phyloP scores from a whole-genome alignment of 164 flowering plant genomes.

The Stephania cephalantha region DNA sequence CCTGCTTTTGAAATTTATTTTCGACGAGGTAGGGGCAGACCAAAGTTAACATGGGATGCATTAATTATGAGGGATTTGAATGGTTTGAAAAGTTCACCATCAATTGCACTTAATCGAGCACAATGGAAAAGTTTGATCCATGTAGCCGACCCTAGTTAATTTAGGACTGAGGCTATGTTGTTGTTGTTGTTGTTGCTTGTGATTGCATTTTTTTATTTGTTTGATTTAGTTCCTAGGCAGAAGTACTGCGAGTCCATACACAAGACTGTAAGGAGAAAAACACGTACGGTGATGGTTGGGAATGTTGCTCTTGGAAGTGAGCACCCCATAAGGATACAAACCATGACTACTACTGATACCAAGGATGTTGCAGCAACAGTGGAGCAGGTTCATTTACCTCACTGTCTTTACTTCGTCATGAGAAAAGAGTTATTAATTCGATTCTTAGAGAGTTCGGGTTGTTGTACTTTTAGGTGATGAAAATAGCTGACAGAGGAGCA shows the following conservation, averaged over 20 bases:
- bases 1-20: neutral
- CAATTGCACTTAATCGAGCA: too few relatives aligned
- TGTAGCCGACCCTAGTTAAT: too few relatives aligned
- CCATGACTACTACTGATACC: conserved; percentile 95
- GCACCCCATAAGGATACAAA: conserved; percentile 91
- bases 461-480: conserved; percentile 62
- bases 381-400: conserved; percentile 53
- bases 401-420: neutral
- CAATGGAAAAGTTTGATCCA: too few relatives aligned
- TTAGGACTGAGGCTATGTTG: too few relatives aligned
- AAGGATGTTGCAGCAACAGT: conserved; percentile 88
- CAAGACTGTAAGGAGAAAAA: conserved; percentile 89
- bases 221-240: conserved; percentile 75
- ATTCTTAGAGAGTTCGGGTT: neutral
- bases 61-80: too few relatives aligned
- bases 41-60: too few relatives aligned
- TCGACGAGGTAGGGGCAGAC: too few relatives aligned
- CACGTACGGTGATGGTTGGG: conserved; percentile 92
- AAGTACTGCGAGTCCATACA: conserved; percentile 86
- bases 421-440: neutral
- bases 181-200: too few relatives aligned
- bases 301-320: conserved; percentile 95
- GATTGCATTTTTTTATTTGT: conserved; percentile 6
- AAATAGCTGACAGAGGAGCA: conserved; percentile 91
- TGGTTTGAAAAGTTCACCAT: too few relatives aligned